Base-by-base conservation (phyloP, 1,284 basidiomycete genomes). In the Pseudozyma flocculosa region DNA sequence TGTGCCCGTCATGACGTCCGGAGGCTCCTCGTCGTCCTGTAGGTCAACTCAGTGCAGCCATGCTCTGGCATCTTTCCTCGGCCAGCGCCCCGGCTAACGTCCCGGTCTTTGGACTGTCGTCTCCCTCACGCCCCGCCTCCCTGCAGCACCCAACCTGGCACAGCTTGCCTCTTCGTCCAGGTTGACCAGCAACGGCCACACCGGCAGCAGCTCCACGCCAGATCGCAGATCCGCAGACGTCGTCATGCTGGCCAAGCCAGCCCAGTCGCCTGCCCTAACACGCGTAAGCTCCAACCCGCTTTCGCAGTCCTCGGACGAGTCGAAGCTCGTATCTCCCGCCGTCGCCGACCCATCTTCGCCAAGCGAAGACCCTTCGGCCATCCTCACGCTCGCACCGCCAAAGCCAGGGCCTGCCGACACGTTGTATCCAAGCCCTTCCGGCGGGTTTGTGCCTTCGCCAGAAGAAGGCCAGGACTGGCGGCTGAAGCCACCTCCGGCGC, bases 391-490 rank as follows among this genome's bases (percentile, higher is more conserved):
- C 43, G 63, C 63, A 19, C 63, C 63, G 10, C 63, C 63, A 1
- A 68, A 68, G 30, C 61, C 64, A 4, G 48, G 52, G 2, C 62
- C 66, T 14, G 61, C 57, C 24, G 61, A 68, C 19, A 66, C 66
- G 13, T 58, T 68, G n/a, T 68, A 65, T 30, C 66, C 66, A 0
- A 64, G 61, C 18, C 66, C 66, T 3, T 68, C 66, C 2, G 66
- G 66, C 17, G 66, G 66, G 18, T 68, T 68, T 40, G 66, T 68
- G 4, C 66, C 66, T 17, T 58, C 62, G 3, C 66, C 66, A 2
- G 66, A 68, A 24, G 65, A 68, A 38, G 65, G 65, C 11, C 58
- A 64, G 40, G 66, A 68, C 44, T 68, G 66, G 66, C 48, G 59
- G n/a, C 54, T 68, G 40, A 65, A 61, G 39, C 52, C 61, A 17